Evolutionary conservation across 352 stramenopile genomes (phyloP), one percentile per base, ranked within the genome.

Genomic region (Phytophthora fragariae): DNA sequence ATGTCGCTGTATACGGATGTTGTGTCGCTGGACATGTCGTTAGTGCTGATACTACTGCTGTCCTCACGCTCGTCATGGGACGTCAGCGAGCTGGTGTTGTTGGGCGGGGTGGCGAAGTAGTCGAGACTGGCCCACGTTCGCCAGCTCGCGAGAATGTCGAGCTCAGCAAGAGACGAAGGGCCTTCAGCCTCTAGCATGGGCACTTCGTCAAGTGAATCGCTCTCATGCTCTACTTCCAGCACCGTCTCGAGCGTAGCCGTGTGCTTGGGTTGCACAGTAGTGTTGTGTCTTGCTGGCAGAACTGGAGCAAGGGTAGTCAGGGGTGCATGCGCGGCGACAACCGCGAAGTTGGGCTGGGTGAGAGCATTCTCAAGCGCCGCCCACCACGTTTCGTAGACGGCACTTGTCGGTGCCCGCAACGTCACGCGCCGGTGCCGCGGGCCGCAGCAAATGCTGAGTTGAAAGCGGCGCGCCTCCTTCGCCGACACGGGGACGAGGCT

Each of bases 141-240:
- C 73, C 73, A 80, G 57, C 73, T 80, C 29, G 65, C 69, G 19
- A 80, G 69, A 39, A 80, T 69, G 37, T 80, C 73, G 15, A 70
- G 39, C 31, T 80, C 70, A 11, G 56, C 56, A 39, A 65, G 61
- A 17, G 73, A 75, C 1, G 58, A 63, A 55, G 56, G 64, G 39
- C 73, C 65, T 24, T 39, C 49, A 41, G 49, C 65, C 46, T 80
- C 73, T 1, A 80, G 65, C 24, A 80, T 75, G 12, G 73, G 73
- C 5, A 75, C 57, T 24, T 66, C 49, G 15, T 71, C 63, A 46
- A 54, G 24, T 11, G 31, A 62, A 17, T 62, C 33, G 17, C 56
- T 24, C 15, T 72, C 56, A 21, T 5, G 5, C 15, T 62, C 29
- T 52, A 12, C 37, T 27, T 68, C 62, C 15, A 27, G 5, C 12